phyloP scores from a whole-genome alignment of 2,329 filamentous ascomycete genomes.

The Cryphonectria japonica region DNA sequence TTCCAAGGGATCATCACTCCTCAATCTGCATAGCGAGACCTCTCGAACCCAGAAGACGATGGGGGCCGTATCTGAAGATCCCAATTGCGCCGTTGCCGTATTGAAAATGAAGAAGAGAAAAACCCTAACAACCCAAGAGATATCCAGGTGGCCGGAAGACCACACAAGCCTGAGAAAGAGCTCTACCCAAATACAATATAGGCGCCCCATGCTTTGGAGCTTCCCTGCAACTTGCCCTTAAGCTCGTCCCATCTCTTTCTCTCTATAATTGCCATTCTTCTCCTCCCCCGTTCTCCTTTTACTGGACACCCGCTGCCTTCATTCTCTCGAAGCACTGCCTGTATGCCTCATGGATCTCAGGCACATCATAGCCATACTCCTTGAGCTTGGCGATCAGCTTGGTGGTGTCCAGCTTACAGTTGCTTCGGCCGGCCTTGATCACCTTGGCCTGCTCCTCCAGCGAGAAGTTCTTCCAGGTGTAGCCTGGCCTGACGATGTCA shows the following conservation, averaged over 20 bases:
- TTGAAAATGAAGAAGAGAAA: background rate
- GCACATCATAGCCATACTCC: constrained; percentile 61
- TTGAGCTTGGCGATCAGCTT: constrained; percentile 64
- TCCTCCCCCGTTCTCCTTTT: constrained; percentile 28
- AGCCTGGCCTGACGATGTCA: constrained; percentile 63
- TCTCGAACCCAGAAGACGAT: background rate
- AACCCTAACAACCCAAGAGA: background rate
- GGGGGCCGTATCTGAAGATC: background rate
- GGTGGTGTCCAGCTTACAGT: constrained; percentile 66
- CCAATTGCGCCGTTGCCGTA: background rate
- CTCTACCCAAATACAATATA: background rate
- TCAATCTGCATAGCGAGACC: background rate
- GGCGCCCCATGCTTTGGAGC: background rate
- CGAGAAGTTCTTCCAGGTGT: constrained; percentile 68
- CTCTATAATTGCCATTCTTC: background rate
- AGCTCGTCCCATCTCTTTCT: background rate
- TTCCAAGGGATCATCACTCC: background rate
- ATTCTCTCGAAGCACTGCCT: constrained; percentile 65
- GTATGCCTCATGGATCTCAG: constrained; percentile 67
- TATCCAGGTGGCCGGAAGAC: background rate
- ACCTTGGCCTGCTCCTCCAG: constrained; percentile 69
- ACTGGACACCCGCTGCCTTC: constrained; percentile 59
- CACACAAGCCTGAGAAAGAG: background rate
- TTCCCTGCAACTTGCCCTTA: background rate
- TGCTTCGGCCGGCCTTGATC: constrained; percentile 68